Percentiles rank a stretch among this genome's conserved stretches.
Evolutionary conservation across 768 basidiomycete genomes (phyloP).

Genomic region (Lentinula boryana): DNA sequence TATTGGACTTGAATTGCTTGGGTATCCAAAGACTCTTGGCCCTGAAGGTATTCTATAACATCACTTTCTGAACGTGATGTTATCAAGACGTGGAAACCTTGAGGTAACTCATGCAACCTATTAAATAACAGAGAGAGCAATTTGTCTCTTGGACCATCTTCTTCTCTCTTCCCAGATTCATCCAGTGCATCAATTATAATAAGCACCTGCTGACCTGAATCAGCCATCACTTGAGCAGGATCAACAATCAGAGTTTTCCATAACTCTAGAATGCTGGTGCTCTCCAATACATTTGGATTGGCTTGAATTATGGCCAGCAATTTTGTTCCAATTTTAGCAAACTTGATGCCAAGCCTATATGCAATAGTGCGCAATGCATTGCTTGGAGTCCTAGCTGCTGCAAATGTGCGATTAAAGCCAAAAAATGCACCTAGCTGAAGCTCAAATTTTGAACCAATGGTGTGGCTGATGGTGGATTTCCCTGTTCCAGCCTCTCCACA

Average conservation of each 20-base stretch:
- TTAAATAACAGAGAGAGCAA: not conserved
- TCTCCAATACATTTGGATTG: not conserved
- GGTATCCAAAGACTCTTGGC: not conserved
- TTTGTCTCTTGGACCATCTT: not conserved
- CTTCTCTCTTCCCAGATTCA: not conserved
- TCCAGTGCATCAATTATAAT: constrained; percentile 1
- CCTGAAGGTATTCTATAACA: not conserved
- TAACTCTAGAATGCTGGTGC: not conserved
- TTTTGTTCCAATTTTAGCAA: not conserved
- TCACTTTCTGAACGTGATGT: not conserved
- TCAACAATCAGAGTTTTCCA: not conserved
- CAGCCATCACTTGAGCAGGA: not conserved
- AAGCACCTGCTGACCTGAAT: not conserved
- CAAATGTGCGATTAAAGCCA: not conserved
- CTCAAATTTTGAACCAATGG: not conserved
- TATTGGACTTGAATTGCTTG: not conserved
- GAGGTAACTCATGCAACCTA: not conserved
- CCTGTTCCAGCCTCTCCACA: not conserved
- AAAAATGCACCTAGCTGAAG: not conserved
- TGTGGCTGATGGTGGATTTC: not conserved
- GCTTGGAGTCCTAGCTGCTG: not conserved
- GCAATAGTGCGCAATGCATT: not conserved
- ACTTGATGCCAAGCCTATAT: not conserved
- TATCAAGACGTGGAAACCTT: not conserved
- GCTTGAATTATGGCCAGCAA: not conserved